Conservation (phyloP, 257 asterid genomes). For the Apocynum venetum region DNA sequence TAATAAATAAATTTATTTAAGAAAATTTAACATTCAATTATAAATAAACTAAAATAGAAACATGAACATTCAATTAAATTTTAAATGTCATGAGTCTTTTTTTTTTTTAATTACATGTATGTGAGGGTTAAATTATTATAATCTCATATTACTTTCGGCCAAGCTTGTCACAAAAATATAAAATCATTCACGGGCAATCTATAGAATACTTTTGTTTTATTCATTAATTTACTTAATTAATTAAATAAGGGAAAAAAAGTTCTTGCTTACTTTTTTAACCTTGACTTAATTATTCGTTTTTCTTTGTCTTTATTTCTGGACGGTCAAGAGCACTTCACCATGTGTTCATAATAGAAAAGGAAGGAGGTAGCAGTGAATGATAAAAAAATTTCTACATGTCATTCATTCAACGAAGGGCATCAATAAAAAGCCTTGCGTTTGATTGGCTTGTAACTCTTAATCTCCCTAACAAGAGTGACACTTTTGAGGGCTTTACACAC, state of each 20-base stretch:
- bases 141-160: too few species aligned
- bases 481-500: conserved; percentile 3
- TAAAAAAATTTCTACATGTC: background rate
- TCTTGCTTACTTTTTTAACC: background rate
- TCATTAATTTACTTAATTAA: background rate
- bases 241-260: background rate
- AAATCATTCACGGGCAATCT: too few species aligned
- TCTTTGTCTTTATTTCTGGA: background rate
- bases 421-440: background rate
- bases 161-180: too few species aligned
- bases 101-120: too few species aligned
- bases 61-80: too few species aligned
- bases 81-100: too few species aligned
- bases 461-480: background rate
- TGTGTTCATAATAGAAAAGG: background rate
- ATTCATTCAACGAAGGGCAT: background rate
- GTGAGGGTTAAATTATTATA: too few species aligned
- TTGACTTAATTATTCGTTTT: background rate
- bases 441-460: conserved; percentile 3
- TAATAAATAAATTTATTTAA: too few species aligned
- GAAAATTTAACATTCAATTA: too few species aligned
- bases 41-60: too few species aligned
- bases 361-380: background rate
- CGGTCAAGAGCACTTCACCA: background rate
- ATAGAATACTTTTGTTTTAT: background rate